Evolutionary conservation across 2,329 filamentous ascomycete genomes (phyloP).

Genomic region (Aspergillus novoparasiticus): DNA sequence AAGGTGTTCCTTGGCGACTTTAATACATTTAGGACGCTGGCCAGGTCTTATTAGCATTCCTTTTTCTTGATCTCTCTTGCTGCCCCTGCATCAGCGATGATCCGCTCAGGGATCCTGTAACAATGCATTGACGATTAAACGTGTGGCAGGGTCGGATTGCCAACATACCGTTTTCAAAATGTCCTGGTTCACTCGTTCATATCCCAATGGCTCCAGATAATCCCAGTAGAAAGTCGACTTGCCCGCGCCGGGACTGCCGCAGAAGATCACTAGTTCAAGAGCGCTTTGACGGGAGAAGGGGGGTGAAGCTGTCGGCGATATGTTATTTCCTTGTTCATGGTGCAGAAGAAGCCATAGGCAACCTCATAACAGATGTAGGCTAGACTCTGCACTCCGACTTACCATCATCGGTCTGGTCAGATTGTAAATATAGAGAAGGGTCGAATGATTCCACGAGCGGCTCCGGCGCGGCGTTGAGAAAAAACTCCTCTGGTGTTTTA

Average conservation of each 20-base stretch:
- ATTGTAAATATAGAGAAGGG: conserved; percentile 57
- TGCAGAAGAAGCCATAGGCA: background rate
- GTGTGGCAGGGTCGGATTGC: background rate
- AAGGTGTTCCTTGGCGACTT: conserved; percentile 69
- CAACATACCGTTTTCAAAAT: conserved; percentile 68
- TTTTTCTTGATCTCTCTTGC: background rate
- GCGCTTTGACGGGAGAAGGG: conserved; percentile 62
- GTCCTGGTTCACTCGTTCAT: conserved; percentile 89
- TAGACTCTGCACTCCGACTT: conserved; percentile 4
- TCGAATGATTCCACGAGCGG: conserved; percentile 74
- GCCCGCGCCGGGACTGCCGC: conserved; percentile 84
- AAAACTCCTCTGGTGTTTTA: conserved; percentile 89
- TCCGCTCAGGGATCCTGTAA: background rate
- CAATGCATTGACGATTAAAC: background rate
- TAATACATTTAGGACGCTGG: conserved; percentile 66
- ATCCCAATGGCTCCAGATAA: conserved; percentile 74
- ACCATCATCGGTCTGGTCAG: conserved; percentile 36
- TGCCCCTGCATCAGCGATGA: background rate
- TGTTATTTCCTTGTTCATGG: conserved; percentile 5
- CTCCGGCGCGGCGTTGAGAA: conserved; percentile 68
- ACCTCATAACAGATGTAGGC: background rate
- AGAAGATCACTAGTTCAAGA: conserved; percentile 79
- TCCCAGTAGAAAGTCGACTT: conserved; percentile 91
- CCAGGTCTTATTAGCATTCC: conserved; percentile 6
- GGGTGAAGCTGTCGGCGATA: conserved; percentile 21